Percentiles rank a stretch among this genome's conserved stretches.
Conservation (phyloP, 129 eudicot species). For the Escallonia rubra region DNA sequence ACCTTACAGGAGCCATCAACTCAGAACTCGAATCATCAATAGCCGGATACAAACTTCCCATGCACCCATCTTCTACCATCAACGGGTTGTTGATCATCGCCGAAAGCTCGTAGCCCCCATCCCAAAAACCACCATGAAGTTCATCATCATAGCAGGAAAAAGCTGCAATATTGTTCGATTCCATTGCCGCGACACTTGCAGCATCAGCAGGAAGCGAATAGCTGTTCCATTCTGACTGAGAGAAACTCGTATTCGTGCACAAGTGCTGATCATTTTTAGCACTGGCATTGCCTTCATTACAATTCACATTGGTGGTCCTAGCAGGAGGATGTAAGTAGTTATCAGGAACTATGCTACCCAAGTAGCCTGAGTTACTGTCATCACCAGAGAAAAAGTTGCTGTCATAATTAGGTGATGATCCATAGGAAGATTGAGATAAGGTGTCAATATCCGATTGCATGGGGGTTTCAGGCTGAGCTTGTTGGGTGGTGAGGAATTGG, state of each 20-base stretch:
- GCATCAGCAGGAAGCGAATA: slow-evolving; percentile 13
- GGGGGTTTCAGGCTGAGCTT: slow-evolving; percentile 11
- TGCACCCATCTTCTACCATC: slow-evolving; percentile 33
- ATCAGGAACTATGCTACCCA: slow-evolving; percentile 84
- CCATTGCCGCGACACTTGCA: background rate
- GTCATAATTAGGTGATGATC: slow-evolving; percentile 28
- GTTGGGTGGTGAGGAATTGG: slow-evolving; percentile 16
- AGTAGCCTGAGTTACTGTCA: slow-evolving; percentile 73
- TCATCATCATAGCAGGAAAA: slow-evolving; percentile 22
- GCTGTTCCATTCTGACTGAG: slow-evolving; percentile 28
- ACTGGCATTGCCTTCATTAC: background rate
- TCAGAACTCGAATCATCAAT: background rate
- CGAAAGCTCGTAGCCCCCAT: slow-evolving; percentile 43
- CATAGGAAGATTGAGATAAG: slow-evolving; percentile 18
- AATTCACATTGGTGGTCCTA: background rate
- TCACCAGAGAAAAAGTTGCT: slow-evolving; percentile 26
- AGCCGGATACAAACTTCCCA: slow-evolving; percentile 18
- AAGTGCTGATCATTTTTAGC: slow-evolving; percentile 2
- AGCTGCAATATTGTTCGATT: background rate
- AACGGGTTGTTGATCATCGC: slow-evolving; percentile 43
- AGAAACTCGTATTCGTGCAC: slow-evolving; percentile 4
- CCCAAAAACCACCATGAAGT: slow-evolving; percentile 39
- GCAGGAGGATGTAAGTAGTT: slow-evolving; percentile 69
- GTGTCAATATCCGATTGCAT: slow-evolving; percentile 31
- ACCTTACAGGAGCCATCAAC: slow-evolving; percentile 3